Conservation (phyloP, 1,284 basidiomycete species). For the Cutaneotrichosporon arboriforme region DNA sequence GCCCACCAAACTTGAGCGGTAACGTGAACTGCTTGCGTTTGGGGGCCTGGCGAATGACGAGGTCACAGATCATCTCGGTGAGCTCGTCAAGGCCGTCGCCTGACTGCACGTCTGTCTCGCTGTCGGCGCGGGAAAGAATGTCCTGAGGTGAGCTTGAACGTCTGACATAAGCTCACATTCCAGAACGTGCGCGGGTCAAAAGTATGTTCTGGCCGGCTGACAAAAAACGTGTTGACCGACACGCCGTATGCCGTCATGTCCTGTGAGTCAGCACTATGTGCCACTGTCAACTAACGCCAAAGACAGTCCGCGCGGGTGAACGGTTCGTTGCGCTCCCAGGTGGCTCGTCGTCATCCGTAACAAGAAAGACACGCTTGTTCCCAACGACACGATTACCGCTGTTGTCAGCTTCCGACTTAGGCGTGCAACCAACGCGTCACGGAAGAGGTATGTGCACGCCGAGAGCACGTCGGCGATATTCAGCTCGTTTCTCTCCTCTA, state of each 20-base stretch:
- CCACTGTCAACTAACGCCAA: conserved; percentile 25
- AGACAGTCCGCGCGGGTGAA: conserved; percentile 38
- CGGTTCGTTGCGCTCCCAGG: conserved; percentile 28
- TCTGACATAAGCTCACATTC: conserved; percentile 60
- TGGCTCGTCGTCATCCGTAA: conserved; percentile 83
- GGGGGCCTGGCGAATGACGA: conserved; percentile 76
- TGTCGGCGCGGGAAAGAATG: conserved; percentile 58
- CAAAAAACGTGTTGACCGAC: conserved; percentile 85
- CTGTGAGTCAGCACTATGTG: conserved; percentile 47
- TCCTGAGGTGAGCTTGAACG: conserved; percentile 32
- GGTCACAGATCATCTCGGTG: conserved; percentile 52
- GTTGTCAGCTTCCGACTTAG: conserved; percentile 10
- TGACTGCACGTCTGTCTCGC: conserved; percentile 52
- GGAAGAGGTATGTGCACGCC: conserved; percentile 78
- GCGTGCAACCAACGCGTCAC: conserved; percentile 63
- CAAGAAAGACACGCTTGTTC: conserved; percentile 82
- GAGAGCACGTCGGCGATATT: conserved; percentile 75
- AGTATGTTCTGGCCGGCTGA: conserved; percentile 62
- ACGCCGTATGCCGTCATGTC: conserved; percentile 77
- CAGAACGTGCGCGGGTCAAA: conserved; percentile 80
- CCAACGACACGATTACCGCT: conserved; percentile 68
- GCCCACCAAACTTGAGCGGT: conserved; percentile 66
- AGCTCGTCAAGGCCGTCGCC: conserved; percentile 63
- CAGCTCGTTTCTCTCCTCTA: conserved; percentile 31
- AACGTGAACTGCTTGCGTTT: conserved; percentile 83